These are phyloP conservation scores for Nakazawaea holstii DNA, from an alignment of 805 yeast species.

Conservation along the genomic window DNA sequence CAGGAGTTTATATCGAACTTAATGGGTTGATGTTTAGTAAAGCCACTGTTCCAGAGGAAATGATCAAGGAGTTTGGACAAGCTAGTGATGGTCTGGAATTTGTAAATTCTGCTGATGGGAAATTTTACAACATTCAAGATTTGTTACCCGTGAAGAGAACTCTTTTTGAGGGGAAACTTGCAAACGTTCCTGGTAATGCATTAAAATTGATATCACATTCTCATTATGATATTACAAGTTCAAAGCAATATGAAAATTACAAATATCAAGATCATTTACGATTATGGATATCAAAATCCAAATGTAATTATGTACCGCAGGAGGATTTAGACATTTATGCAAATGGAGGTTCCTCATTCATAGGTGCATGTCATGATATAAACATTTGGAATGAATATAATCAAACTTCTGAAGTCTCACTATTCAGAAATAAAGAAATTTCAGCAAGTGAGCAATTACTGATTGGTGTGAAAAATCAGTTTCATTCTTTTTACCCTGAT, in stretches of 20 bases:
- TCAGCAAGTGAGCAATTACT: slow-evolving; percentile 11
- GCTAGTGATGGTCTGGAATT: slow-evolving; percentile 13
- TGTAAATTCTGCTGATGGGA: slow-evolving; percentile 31
- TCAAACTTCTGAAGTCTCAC: slow-evolving; percentile 23
- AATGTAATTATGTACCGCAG: slow-evolving; percentile 33
- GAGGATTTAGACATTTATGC: slow-evolving; percentile 31
- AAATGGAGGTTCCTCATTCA: slow-evolving; percentile 27
- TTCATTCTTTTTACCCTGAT: slow-evolving; percentile 21
- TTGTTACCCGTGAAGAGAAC: slow-evolving; percentile 22
- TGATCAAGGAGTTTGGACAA: slow-evolving; percentile 11
- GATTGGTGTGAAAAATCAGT: slow-evolving; percentile 19
- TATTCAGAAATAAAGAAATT: slow-evolving; percentile 18
- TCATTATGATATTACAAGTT: slow-evolving; percentile 17
- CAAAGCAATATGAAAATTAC: slow-evolving; percentile 20
- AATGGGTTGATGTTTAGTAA: slow-evolving; percentile 38
- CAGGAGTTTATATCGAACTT: slow-evolving; percentile 56
- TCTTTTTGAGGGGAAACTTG: slow-evolving; percentile 24
- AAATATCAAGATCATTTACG: slow-evolving; percentile 30
- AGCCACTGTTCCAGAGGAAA: slow-evolving; percentile 14
- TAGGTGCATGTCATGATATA: slow-evolving; percentile 36
- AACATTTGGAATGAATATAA: slow-evolving; percentile 33
- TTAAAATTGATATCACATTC: slow-evolving; percentile 17
- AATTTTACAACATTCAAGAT: slow-evolving; percentile 21
- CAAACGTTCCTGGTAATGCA: slow-evolving; percentile 22
- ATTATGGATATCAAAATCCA: slow-evolving; percentile 28